A percentile compares a stretch with the other conserved stretches of the same genome.
Evolutionary conservation across 225 moss, liverwort and hornwort genomes (phyloP).

Genomic region (Straminergon stramineum): DNA sequence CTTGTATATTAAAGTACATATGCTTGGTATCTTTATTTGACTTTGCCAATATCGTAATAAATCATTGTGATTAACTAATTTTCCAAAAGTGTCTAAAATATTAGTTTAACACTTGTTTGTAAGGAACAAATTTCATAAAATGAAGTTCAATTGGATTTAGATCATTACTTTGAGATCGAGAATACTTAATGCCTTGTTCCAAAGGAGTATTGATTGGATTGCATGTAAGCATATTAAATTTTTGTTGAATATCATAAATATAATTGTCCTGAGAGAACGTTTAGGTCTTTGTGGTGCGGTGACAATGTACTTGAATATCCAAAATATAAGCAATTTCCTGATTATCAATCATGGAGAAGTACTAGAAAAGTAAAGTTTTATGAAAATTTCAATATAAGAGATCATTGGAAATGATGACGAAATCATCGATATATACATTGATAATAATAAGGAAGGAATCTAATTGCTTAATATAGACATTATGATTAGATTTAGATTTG

Average conservation of each 20-base stretch:
- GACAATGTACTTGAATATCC: neutral
- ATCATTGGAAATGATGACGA: neutral
- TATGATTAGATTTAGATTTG: too few relatives aligned
- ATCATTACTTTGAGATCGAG: accelerated
- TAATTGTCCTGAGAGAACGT: neutral
- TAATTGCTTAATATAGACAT: too few relatives aligned
- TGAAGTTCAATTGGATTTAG: accelerated
- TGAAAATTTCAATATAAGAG: neutral
- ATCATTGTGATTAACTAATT: too few relatives aligned
- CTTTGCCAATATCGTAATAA: too few relatives aligned
- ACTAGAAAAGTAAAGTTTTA: accelerated
- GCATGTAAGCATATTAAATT: too few relatives aligned
- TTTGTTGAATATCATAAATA: accelerated
- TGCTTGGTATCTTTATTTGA: too few relatives aligned
- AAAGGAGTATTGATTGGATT: too few relatives aligned
- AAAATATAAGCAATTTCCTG: neutral
- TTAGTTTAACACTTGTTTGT: neutral
- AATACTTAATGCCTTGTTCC: too few relatives aligned
- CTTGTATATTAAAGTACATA: too few relatives aligned
- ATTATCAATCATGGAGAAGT: neutral
- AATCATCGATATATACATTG: accelerated
- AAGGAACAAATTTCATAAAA: neutral
- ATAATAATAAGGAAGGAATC: too few relatives aligned
- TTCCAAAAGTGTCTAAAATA: neutral
- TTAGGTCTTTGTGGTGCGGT: neutral